Conservation (phyloP, 2,329 filamentous ascomycete species). For the Talaromyces rugulosus region DNA sequence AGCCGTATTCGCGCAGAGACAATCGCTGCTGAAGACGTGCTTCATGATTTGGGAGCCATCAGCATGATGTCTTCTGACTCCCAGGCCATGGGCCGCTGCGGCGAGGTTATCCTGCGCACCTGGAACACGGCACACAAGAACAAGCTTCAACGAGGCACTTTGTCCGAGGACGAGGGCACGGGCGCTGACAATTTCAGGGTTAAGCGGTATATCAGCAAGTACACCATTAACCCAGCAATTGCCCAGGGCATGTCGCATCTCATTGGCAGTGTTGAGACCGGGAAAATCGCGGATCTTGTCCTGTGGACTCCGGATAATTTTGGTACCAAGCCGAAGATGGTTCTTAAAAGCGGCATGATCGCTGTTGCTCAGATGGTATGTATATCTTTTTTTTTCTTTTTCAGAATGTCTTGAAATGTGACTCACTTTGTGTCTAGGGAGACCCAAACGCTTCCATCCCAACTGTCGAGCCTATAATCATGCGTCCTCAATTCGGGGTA, state of each 20-base stretch:
- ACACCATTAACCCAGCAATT: slow-evolving; percentile 90
- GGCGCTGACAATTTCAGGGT: slow-evolving; percentile 87
- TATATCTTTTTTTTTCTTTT: not conserved
- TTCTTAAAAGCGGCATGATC: slow-evolving; percentile 87
- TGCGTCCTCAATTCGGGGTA: slow-evolving; percentile 78
- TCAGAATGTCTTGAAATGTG: not conserved
- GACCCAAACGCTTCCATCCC: slow-evolving; percentile 82
- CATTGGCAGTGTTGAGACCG: slow-evolving; percentile 80
- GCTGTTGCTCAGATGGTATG: slow-evolving; percentile 76
- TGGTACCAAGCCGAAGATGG: slow-evolving; percentile 74
- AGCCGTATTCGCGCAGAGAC: slow-evolving; percentile 92
- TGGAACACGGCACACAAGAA: slow-evolving; percentile 99
- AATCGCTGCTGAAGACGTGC: slow-evolving; percentile 91
- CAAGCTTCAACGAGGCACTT: slow-evolving; percentile 72
- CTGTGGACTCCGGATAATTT: slow-evolving; percentile 84
- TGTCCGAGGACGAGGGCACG: slow-evolving; percentile 74
- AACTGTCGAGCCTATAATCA: slow-evolving; percentile 77
- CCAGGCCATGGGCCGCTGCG: slow-evolving; percentile 94
- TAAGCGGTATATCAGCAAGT: slow-evolving; percentile 90
- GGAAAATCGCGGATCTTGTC: slow-evolving; percentile 85
- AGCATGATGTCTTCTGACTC: slow-evolving; percentile 97
- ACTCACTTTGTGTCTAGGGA: slow-evolving; percentile 48
- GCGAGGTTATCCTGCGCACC: slow-evolving; percentile 85
- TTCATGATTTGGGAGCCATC: slow-evolving; percentile 92
- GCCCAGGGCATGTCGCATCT: slow-evolving; percentile 86